A percentile compares a stretch with the other conserved stretches of the same genome.
phyloP scores from a whole-genome alignment of 768 basidiomycete genomes.

The Udeniomyces megalosporus region DNA sequence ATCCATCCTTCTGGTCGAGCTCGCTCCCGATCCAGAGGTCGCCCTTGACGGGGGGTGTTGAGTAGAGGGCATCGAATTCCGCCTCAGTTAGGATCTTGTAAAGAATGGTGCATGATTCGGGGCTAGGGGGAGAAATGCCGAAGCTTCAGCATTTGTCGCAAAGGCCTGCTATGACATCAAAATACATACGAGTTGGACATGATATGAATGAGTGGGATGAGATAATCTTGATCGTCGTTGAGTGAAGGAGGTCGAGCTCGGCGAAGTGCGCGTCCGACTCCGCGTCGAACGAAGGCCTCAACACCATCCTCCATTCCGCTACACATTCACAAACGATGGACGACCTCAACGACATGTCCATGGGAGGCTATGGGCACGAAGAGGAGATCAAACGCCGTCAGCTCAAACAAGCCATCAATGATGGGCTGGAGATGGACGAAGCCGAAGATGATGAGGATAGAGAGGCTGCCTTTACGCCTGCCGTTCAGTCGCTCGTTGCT shows the following conservation, averaged over 20 bases:
- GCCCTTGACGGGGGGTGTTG: not conserved
- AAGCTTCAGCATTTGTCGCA: too few species aligned
- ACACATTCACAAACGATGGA: not conserved
- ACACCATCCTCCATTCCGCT: too few species aligned
- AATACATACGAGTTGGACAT: too few species aligned
- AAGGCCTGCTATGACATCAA: too few species aligned
- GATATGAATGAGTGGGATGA: too few species aligned
- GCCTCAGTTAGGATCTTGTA: constrained; percentile 14
- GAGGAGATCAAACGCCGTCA: constrained; percentile 9
- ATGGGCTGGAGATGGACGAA: not conserved
- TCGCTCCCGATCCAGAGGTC: not conserved
- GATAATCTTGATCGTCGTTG: too few species aligned
- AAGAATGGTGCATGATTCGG: constrained; percentile 4
- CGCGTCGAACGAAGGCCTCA: too few species aligned
- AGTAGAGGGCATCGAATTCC: constrained; percentile 5
- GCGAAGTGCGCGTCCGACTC: too few species aligned
- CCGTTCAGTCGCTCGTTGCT: constrained; percentile 26
- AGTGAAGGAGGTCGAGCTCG: too few species aligned
- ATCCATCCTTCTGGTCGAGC: constrained; percentile 7
- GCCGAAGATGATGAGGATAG: constrained; percentile 14
- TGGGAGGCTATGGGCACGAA: constrained; percentile 14
- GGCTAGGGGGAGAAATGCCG: not conserved
- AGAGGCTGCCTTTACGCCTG: constrained; percentile 23
- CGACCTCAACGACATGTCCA: not conserved
- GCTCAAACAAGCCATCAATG: not conserved